A percentile compares a stretch with the other conserved stretches of the same genome.
phyloP scores from a whole-genome alignment of 176 grass and related monocot species.

The Aegilops bicornis region DNA sequence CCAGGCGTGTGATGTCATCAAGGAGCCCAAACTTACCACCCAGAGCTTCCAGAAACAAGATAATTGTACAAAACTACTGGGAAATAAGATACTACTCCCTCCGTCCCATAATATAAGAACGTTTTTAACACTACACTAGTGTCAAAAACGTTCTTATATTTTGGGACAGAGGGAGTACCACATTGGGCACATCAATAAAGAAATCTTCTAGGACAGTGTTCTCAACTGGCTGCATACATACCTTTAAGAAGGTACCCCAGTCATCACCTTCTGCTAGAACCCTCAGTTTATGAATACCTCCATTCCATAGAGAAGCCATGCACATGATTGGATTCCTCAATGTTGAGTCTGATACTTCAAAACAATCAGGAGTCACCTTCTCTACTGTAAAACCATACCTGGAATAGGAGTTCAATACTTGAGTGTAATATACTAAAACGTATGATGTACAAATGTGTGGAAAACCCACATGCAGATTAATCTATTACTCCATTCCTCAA shows the following conservation, averaged over 20 bases:
- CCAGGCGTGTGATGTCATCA: not conserved
- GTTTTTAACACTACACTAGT: too few relatives aligned
- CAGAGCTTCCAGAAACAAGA: not conserved
- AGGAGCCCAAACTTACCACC: not conserved
- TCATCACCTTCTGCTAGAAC: slow-evolving; percentile 74
- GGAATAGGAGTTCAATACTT: slow-evolving; percentile 30
- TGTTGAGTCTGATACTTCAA: slow-evolving; percentile 61
- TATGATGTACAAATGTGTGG: not conserved
- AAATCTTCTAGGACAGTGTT: slow-evolving; percentile 14
- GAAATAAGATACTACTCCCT: not conserved
- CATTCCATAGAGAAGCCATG: slow-evolving; percentile 74
- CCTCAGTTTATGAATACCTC: slow-evolving; percentile 59
- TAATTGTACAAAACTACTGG: not conserved
- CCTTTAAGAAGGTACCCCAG: slow-evolving; percentile 76
- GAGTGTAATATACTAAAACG: slow-evolving; percentile 9
- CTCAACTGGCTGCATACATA: slow-evolving; percentile 40
- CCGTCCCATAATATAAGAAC: too few relatives aligned
- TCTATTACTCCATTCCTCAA: slow-evolving; percentile 1
- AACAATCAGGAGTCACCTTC: slow-evolving; percentile 71
- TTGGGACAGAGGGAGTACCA: not conserved
- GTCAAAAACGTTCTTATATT: too few relatives aligned
- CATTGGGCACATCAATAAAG: not conserved
- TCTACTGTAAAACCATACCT: slow-evolving; percentile 76
- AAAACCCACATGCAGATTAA: slow-evolving; percentile 11
- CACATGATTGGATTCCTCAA: slow-evolving; percentile 41